phyloP scores from a whole-genome alignment of 495 filamentous ascomycete species.

The Aspergillus mulundensis region DNA sequence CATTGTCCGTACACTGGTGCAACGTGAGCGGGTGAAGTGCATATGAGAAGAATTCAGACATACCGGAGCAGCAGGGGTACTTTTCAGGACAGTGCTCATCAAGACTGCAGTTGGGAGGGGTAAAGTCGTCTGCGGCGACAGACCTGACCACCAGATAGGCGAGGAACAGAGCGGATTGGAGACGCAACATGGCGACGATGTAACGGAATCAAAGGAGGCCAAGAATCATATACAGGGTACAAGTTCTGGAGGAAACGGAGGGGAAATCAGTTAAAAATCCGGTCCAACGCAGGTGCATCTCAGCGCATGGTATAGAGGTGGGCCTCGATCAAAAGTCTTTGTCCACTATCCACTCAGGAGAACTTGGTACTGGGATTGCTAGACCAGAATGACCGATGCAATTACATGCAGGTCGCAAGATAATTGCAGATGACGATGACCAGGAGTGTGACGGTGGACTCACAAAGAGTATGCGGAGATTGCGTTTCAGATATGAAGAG shows the following conservation, averaged over 20 bases:
- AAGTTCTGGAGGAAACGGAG: neutral
- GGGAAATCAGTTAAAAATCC: conserved; percentile 1
- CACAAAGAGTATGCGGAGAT: neutral
- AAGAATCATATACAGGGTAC: conserved; percentile 9
- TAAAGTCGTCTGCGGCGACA: conserved; percentile 26
- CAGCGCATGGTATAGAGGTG: neutral
- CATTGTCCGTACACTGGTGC: conserved; percentile 85
- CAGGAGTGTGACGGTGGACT: neutral
- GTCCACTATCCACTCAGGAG: conserved; percentile 3
- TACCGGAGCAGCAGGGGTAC: conserved; percentile 90
- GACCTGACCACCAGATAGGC: conserved; percentile 34
- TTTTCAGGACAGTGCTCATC: conserved; percentile 67
- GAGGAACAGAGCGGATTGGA: conserved; percentile 31
- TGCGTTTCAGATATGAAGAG: conserved; percentile 2
- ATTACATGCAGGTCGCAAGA: neutral
- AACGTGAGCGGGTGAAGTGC: neutral
- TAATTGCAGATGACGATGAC: neutral
- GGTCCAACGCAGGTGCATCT: neutral
- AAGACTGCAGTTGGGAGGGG: conserved; percentile 41
- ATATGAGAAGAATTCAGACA: conserved; percentile 33
- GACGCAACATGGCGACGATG: conserved; percentile 30
- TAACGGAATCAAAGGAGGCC: neutral
- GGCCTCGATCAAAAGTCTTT: neutral
- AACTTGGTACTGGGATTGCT: neutral
- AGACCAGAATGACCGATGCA: neutral